phyloP scores from a whole-genome alignment of 2,329 filamentous ascomycete genomes.

The Metarhizium album region DNA sequence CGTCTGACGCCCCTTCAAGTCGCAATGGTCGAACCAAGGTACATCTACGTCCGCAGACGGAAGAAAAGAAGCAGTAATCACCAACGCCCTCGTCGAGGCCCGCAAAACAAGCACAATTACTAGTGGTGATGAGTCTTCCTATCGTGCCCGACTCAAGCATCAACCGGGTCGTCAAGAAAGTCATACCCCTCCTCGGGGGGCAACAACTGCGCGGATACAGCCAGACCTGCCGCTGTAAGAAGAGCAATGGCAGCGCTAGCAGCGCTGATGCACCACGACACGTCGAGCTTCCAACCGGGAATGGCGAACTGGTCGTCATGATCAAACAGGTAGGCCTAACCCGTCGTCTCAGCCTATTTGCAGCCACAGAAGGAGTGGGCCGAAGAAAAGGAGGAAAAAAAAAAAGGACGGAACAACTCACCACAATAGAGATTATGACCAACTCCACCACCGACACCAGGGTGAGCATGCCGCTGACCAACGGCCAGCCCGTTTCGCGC shows the following conservation, averaged over 20 bases:
- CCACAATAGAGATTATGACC: constrained; percentile 71
- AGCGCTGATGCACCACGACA: constrained; percentile 63
- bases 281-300: constrained; percentile 69
- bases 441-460: constrained; percentile 60
- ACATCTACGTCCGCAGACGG: too few species aligned
- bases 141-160: constrained; percentile 33
- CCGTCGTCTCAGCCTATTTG: neutral
- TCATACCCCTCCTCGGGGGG: constrained; percentile 82
- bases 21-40: too few species aligned
- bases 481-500: constrained; percentile 72
- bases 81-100: too few species aligned
- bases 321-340: constrained; percentile 70
- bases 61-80: too few species aligned
- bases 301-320: constrained; percentile 73
- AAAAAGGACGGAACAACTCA: constrained; percentile 33
- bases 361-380: too few species aligned
- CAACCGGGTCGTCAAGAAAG: constrained; percentile 39
- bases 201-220: constrained; percentile 56
- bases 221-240: constrained; percentile 46
- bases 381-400: too few species aligned
- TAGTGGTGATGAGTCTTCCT: too few species aligned
- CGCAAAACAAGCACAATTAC: too few species aligned
- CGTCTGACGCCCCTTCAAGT: too few species aligned
- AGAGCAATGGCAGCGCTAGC: constrained; percentile 43
- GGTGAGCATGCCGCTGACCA: constrained; percentile 55